Conservation (phyloP, 345 rosid genomes). For the Arabidopsis arenosa region DNA sequence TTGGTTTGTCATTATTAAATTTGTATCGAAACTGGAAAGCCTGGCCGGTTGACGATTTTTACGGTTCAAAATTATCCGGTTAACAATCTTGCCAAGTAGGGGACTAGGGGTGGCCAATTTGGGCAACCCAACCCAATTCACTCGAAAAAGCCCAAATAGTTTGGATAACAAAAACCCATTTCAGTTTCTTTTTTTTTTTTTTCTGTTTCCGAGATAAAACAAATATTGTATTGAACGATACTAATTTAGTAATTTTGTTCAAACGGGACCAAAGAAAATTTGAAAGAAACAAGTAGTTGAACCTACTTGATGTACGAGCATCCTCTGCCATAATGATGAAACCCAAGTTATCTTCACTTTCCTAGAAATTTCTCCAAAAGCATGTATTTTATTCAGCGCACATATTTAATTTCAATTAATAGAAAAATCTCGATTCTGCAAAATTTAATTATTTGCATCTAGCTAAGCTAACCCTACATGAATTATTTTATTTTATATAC, state of each 20-base stretch:
- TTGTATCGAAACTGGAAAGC: too few species aligned
- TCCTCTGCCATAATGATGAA: conserved; percentile 20
- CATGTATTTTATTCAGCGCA: background rate
- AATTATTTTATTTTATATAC: background rate
- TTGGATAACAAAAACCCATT: too few species aligned
- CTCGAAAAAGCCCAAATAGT: too few species aligned
- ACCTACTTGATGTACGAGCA: conserved; percentile 29
- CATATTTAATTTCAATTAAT: background rate
- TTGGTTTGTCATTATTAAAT: background rate
- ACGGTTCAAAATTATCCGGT: conserved; percentile 6
- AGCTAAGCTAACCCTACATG: background rate
- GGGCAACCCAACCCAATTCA: too few species aligned
- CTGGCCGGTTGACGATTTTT: too few species aligned
- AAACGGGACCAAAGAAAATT: background rate
- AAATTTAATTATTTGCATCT: background rate
- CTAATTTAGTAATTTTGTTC: too few species aligned
- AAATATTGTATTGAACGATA: too few species aligned
- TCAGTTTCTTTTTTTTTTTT: too few species aligned
- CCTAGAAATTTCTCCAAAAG: conserved; percentile 30
- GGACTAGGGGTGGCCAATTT: too few species aligned
- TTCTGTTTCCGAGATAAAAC: too few species aligned
- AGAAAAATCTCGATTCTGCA: conserved; percentile 1
- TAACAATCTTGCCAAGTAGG: background rate
- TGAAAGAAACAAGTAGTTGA: background rate
- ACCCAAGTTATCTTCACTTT: conserved; percentile 16